phyloP scores from a whole-genome alignment of 495 filamentous ascomycete species.

The Aspergillus sclerotioniger region DNA sequence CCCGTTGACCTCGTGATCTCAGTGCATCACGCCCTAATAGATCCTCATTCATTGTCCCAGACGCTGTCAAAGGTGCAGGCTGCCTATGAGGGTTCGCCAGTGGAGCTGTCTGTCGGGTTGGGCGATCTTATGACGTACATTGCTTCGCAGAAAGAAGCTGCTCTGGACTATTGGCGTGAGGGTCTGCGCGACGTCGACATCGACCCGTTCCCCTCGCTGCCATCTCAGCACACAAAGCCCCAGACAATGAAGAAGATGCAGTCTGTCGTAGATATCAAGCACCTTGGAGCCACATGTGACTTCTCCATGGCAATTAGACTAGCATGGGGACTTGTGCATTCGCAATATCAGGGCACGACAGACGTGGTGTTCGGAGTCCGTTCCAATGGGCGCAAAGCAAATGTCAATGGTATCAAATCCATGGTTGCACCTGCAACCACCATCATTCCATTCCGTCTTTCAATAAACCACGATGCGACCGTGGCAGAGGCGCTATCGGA shows the following conservation, averaged over 20 bases:
- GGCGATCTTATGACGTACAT: constrained; percentile 8
- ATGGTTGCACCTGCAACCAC: constrained; percentile 36
- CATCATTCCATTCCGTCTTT: constrained; percentile 18
- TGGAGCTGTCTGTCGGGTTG: constrained; percentile 1
- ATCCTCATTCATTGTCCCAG: constrained; percentile 53
- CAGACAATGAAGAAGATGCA: background rate
- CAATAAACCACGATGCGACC: background rate
- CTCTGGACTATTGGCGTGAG: constrained; percentile 11
- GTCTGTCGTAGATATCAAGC: background rate
- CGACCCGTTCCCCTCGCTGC: constrained; percentile 6
- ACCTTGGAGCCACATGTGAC: background rate
- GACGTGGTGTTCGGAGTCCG: constrained; percentile 35
- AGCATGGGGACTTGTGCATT: constrained; percentile 36
- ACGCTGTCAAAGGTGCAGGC: constrained; percentile 44
- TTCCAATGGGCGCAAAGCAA: constrained; percentile 26
- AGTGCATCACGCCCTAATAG: constrained; percentile 64
- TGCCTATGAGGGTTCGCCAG: constrained; percentile 24
- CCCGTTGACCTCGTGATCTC: constrained; percentile 30
- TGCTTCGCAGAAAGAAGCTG: constrained; percentile 4
- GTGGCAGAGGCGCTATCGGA: constrained; percentile 28
- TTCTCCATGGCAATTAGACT: constrained; percentile 1
- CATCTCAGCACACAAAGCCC: background rate
- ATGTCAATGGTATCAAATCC: constrained; percentile 25
- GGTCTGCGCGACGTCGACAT: background rate
- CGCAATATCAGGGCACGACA: constrained; percentile 20